A percentile compares a stretch with the other conserved stretches of the same genome.
Evolutionary conservation across 352 stramenopile genomes (phyloP).

Genomic region (Globisporangium sylvaticum): DNA sequence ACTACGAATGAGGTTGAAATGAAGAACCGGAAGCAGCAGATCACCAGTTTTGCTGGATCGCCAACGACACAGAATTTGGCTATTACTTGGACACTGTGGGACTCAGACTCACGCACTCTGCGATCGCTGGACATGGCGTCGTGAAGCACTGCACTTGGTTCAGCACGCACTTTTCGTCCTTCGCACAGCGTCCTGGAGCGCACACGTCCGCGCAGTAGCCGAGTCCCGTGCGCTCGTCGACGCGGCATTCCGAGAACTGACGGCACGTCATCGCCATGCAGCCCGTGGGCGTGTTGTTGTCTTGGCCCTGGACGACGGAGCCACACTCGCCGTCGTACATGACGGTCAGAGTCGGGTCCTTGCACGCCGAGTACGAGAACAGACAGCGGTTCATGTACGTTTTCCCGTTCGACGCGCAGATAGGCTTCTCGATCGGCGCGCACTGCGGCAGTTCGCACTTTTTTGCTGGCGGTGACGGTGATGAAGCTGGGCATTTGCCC

Average conservation of each 20-base stretch:
- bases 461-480: background rate
- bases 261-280: conserved; percentile 42
- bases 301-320: background rate
- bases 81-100: background rate
- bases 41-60: background rate
- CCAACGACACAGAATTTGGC: background rate
- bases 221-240: conserved; percentile 31
- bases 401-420: conserved; percentile 15
- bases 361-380: conserved; percentile 7
- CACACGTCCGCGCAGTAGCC: conserved; percentile 55
- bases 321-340: conserved; percentile 1
- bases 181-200: conserved; percentile 34
- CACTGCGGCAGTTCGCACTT: conserved; percentile 1
- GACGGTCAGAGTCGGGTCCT: conserved; percentile 3
- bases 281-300: background rate
- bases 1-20: background rate
- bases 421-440: conserved; percentile 9
- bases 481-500: background rate
- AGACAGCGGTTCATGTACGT: conserved; percentile 18
- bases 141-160: conserved; percentile 47
- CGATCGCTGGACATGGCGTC: conserved; percentile 47
- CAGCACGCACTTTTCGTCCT: conserved; percentile 40
- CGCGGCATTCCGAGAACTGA: conserved; percentile 36
- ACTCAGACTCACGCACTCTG: conserved; percentile 31
- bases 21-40: background rate